Evolutionary conservation across 1,284 basidiomycete genomes (phyloP).

Genomic region (Austroboletus rostrupii): DNA sequence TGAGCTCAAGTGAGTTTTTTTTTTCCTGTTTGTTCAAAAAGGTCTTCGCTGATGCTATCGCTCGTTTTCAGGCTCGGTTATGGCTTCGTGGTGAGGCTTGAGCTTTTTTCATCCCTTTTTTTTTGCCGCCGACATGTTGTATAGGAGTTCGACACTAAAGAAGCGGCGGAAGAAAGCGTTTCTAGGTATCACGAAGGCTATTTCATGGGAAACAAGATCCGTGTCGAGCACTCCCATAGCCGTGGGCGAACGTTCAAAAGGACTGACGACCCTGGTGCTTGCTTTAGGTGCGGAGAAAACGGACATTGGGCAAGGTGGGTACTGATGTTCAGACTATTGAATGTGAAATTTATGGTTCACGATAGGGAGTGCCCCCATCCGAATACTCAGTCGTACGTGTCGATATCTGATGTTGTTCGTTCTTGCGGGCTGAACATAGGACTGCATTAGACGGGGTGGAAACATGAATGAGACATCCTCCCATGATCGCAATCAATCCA

Average conservation of each 20-base stretch:
- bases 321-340: not conserved
- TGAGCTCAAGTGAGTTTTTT: constrained; percentile 70
- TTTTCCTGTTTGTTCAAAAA: not conserved
- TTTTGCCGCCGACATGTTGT: not conserved
- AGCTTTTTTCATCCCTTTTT: not conserved
- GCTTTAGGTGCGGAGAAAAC: constrained; percentile 77
- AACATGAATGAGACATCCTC: constrained; percentile 45
- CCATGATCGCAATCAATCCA: constrained; percentile 47
- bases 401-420: constrained; percentile 9
- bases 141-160: constrained; percentile 76
- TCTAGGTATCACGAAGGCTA: constrained; percentile 81
- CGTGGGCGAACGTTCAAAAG: constrained; percentile 77
- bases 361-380: constrained; percentile 71
- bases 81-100: constrained; percentile 71
- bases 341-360: constrained; percentile 6
- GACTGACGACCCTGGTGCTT: constrained; percentile 73
- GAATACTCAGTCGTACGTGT: constrained; percentile 39
- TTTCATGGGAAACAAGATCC: constrained; percentile 86
- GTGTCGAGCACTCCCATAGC: constrained; percentile 78
- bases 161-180: constrained; percentile 80
- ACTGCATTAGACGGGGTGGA: constrained; percentile 27
- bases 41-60: constrained; percentile 3
- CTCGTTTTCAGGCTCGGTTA: constrained; percentile 56
- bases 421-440: not conserved
- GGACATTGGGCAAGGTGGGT: constrained; percentile 83